Percentiles rank a stretch among this genome's conserved stretches.
phyloP scores from a whole-genome alignment of 2,329 filamentous ascomycete genomes.

The Venturia oleaginea region DNA sequence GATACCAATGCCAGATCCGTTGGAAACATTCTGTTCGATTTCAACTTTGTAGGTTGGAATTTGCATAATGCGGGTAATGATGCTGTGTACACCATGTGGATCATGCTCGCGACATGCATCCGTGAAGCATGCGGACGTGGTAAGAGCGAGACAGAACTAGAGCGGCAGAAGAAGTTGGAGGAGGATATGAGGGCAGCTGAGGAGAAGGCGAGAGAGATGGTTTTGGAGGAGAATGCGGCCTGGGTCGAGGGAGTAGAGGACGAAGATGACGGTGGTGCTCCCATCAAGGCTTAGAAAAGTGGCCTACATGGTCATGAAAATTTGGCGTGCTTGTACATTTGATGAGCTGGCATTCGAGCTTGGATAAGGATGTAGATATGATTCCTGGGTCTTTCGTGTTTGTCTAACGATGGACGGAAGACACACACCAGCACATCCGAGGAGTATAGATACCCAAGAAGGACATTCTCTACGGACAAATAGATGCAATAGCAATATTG shows the following conservation, averaged over 20 bases:
- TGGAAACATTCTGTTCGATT: slow-evolving; percentile 49
- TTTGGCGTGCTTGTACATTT: not conserved
- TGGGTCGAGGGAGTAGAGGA: not conserved
- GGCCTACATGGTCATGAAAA: not conserved
- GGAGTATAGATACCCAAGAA: not conserved
- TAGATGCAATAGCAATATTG: not conserved
- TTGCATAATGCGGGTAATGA: slow-evolving; percentile 89
- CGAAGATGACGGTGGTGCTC: slow-evolving; percentile 1
- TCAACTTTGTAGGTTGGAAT: slow-evolving; percentile 54
- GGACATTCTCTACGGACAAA: not conserved
- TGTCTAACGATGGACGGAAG: not conserved
- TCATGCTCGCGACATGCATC: slow-evolving; percentile 56
- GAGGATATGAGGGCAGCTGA: not conserved
- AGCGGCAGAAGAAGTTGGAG: not conserved
- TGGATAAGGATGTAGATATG: no score
- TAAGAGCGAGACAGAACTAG: slow-evolving; percentile 5
- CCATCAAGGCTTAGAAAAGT: not conserved
- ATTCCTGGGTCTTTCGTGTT: not conserved
- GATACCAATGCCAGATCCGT: slow-evolving; percentile 49
- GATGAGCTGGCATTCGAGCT: not conserved
- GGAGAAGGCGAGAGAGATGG: slow-evolving; percentile 2
- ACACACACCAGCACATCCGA: no score
- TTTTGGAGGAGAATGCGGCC: not conserved
- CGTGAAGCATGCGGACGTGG: slow-evolving; percentile 24
- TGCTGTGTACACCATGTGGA: slow-evolving; percentile 68